Base-by-base conservation (phyloP, 2,329 filamentous ascomycete species). In the Allantophomopsis cytisporea region DNA sequence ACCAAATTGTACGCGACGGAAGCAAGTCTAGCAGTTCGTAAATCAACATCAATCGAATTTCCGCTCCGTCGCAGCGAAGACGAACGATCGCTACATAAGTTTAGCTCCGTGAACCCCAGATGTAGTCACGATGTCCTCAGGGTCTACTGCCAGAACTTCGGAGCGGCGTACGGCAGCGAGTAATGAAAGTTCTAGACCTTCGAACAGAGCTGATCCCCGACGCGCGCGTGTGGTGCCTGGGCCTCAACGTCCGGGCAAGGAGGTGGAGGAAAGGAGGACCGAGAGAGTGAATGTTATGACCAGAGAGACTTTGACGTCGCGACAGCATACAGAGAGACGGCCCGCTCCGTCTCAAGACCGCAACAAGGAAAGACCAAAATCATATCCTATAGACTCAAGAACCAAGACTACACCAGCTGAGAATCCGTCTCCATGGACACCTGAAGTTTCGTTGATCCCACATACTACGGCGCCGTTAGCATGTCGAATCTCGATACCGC, bases 401-500 rank as follows among this genome's bases (percentile, higher is more conserved):
- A 12, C 23, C 7, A 28, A 28, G 23, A 28, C 23, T 28, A 28
- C 23, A 12, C 23, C 23, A 28, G 23, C 23, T 8, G 23, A 28
- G 10, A 28, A 28, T 28, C 23, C 23, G 7, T 6, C 23, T 12
- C 61, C 65, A 53, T 96, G 91, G 91, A 79, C 76, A 41, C 89
- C 91, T 1, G 73, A 85, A 54, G 89, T 78, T 7, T 80, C 73
- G 1, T 64, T 96, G 16, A 66, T 88, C 30, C 67, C 73, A 5
- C 76, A 76, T 49, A 76, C 75, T 1, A 68, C 73, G 18, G 75
- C 76, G 17, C 63, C 60, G 20, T 50, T 64, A 31, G 62, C 63
- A 20, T 59, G 59, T 35, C 63, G 70, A 50, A 61, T 73, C 47
- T 71, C 69, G 6, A 65, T 71, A 42, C 74, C 83, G 15, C 89